Evolutionary conservation across 1,284 basidiomycete species (phyloP).

Genomic region (Tilletiaria anomala): DNA sequence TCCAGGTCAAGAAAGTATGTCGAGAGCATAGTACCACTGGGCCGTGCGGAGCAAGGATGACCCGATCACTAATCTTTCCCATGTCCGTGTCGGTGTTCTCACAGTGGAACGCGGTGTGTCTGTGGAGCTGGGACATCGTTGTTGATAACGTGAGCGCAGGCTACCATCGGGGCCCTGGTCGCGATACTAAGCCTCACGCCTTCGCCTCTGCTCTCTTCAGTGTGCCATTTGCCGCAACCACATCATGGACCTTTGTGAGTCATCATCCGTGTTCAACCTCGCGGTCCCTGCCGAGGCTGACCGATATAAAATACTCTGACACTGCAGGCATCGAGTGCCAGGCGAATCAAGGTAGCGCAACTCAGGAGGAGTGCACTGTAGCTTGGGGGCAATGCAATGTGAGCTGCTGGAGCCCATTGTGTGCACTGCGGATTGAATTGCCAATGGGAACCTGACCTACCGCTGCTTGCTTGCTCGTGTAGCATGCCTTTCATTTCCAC

Average conservation of each 20-base stretch:
- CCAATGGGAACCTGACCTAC: background rate
- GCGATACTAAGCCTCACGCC: background rate
- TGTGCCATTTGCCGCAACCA: slow-evolving; percentile 40
- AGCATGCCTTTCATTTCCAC: slow-evolving; percentile 99
- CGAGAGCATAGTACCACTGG: background rate
- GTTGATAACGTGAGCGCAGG: slow-evolving; percentile 33
- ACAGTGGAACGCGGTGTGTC: slow-evolving; percentile 38
- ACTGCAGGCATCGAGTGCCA: slow-evolving; percentile 94
- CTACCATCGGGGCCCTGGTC: background rate
- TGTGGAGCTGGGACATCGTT: slow-evolving; percentile 39
- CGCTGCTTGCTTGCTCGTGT: slow-evolving; percentile 1
- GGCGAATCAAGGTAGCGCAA: slow-evolving; percentile 92
- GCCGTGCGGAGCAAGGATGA: background rate
- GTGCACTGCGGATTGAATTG: background rate
- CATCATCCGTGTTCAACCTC: background rate
- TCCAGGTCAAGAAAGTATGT: slow-evolving; percentile 38
- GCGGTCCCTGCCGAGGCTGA: background rate
- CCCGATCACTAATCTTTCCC: background rate
- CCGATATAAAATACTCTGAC: background rate
- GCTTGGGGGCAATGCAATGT: slow-evolving; percentile 99
- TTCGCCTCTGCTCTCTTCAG: slow-evolving; percentile 6
- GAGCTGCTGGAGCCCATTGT: slow-evolving; percentile 30
- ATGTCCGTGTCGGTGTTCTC: background rate
- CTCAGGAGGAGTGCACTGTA: slow-evolving; percentile 92
- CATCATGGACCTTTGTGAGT: slow-evolving; percentile 39